Evolutionary conservation across 352 stramenopile genomes (phyloP).

Genomic region (Phytophthora crassamura): DNA sequence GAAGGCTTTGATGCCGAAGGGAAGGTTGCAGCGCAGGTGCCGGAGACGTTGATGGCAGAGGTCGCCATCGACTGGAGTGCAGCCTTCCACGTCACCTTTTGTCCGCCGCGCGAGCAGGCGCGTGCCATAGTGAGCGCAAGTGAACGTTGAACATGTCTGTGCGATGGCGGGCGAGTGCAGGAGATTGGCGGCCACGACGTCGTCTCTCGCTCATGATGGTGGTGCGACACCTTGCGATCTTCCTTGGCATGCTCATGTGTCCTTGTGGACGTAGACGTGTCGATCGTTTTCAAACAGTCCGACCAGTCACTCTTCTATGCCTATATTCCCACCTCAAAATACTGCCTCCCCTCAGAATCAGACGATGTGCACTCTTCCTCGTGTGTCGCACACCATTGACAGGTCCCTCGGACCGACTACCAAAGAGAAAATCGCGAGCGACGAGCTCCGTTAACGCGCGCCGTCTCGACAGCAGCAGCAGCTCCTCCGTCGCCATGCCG

Average conservation of each 20-base stretch:
- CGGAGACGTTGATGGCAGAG: neutral
- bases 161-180: constrained; percentile 5
- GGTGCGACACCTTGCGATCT: constrained; percentile 11
- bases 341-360: neutral
- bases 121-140: neutral
- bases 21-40: neutral
- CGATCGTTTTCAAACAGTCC: neutral
- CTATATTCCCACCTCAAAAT: no score
- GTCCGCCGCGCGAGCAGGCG: no score
- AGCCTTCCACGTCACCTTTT: constrained; percentile 3
- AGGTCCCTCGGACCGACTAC: constrained; percentile 22
- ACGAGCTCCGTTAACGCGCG: constrained; percentile 1
- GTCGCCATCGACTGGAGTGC: neutral
- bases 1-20: no score
- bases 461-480: neutral
- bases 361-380: neutral
- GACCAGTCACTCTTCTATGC: no score
- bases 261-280: neutral
- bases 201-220: neutral
- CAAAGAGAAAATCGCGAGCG: constrained; percentile 12
- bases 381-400: constrained; percentile 14
- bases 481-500: constrained; percentile 50
- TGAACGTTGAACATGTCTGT: constrained; percentile 13
- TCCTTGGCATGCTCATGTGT: neutral
- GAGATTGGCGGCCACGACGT: neutral